These are phyloP conservation scores for Fusarium penzigii DNA, from an alignment of 2,329 filamentous ascomycete species.

Conservation along the genomic window DNA sequence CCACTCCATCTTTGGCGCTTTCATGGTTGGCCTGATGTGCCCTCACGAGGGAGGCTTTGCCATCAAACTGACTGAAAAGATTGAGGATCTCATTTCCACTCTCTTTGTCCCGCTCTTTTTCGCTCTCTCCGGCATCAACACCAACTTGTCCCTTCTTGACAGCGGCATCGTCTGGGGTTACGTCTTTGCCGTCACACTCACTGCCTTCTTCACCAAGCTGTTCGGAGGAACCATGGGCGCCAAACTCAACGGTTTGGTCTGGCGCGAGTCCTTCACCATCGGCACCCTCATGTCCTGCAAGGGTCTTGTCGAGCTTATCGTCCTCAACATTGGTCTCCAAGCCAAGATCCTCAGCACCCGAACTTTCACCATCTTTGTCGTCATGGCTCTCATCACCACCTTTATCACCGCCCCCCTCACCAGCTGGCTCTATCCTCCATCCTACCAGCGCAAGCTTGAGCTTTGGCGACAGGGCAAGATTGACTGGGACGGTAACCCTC, in stretches of 20 bases:
- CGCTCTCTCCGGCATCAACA: slow-evolving; percentile 84
- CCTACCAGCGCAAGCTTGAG: slow-evolving; percentile 52
- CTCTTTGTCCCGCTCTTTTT: slow-evolving; percentile 90
- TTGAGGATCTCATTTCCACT: slow-evolving; percentile 84
- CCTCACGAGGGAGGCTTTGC: slow-evolving; percentile 87
- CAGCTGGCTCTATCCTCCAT: slow-evolving; percentile 69
- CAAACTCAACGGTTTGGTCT: slow-evolving; percentile 63
- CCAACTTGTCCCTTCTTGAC: slow-evolving; percentile 80
- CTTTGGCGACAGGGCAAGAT: slow-evolving; percentile 76
- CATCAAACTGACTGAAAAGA: slow-evolving; percentile 87
- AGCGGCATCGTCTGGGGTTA: slow-evolving; percentile 85
- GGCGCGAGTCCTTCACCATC: slow-evolving; percentile 86
- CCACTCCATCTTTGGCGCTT: slow-evolving; percentile 90
- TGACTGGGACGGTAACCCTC: slow-evolving; percentile 67
- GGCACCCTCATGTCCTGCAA: slow-evolving; percentile 95
- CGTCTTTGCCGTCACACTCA: slow-evolving; percentile 75
- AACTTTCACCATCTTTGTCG: slow-evolving; percentile 91
- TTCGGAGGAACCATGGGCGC: slow-evolving; percentile 79
- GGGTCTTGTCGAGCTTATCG: slow-evolving; percentile 89
- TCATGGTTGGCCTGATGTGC: slow-evolving; percentile 83
- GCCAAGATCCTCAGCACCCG: slow-evolving; percentile 32
- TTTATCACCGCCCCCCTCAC: slow-evolving; percentile 80
- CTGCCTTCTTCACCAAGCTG: slow-evolving; percentile 84
- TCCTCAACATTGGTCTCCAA: slow-evolving; percentile 39
- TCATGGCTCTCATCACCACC: slow-evolving; percentile 87